Percentiles rank a stretch among this genome's conserved stretches.
Conservation (phyloP, 2,329 filamentous ascomycete species). For the Westerdykella sp. region DNA sequence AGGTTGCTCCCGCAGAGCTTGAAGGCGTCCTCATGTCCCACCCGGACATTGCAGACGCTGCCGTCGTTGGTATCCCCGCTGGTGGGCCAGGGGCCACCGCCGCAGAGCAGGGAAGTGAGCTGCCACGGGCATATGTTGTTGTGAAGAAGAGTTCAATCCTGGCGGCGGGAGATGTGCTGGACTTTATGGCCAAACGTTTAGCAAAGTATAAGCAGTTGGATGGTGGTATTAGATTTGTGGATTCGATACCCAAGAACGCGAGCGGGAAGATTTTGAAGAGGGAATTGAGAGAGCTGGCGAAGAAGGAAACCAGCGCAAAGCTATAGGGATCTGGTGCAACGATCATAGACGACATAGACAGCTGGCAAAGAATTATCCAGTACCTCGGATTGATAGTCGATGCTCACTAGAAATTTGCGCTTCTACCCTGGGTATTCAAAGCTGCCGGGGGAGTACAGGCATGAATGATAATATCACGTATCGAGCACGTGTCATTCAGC, state of each 20-base stretch:
- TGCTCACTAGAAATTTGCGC: no score
- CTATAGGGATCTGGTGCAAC: constrained; percentile 8
- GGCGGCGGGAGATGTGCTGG: constrained; percentile 19
- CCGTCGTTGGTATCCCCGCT: constrained; percentile 41
- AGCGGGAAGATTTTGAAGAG: constrained; percentile 32
- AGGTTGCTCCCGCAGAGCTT: constrained; percentile 41
- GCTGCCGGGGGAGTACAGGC: no score
- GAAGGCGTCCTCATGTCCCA: constrained; percentile 38
- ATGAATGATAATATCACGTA: no score
- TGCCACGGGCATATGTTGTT: constrained; percentile 33
- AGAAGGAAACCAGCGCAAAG: constrained; percentile 14
- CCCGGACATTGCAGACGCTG: constrained; percentile 33
- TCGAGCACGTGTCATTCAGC: no score
- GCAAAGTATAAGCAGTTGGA: constrained; percentile 36
- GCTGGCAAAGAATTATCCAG: no score
- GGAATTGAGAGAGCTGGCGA: constrained; percentile 21
- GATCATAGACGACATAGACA: no score
- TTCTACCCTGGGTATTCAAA: no score
- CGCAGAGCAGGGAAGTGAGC: constrained; percentile 20
- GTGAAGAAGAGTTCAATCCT: constrained; percentile 14
- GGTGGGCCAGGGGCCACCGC: constrained; percentile 16
- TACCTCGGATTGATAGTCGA: no score
- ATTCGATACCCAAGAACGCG: constrained; percentile 27
- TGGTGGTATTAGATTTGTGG: constrained; percentile 26
- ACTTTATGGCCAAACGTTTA: constrained; percentile 23